Evolutionary conservation across 2,329 filamentous ascomycete species (phyloP), one percentile per base, ranked within the genome.

Genomic region (Pseudogymnoascus sp.): DNA sequence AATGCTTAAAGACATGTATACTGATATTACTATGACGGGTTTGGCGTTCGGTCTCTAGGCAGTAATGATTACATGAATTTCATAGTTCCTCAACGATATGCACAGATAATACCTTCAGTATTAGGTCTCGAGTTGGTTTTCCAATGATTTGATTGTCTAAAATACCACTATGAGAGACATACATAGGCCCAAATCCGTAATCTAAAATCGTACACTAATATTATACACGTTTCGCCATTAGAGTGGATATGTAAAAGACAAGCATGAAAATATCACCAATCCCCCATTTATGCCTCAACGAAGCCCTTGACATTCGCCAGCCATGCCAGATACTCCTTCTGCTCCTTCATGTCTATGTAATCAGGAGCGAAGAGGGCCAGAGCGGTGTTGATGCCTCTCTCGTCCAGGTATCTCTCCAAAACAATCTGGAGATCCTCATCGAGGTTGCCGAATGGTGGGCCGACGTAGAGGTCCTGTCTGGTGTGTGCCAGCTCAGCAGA

Each of bases 341-440:
- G 93, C 85, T 99, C 95, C 87, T 99, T 99, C 78, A 90, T 86
- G 75, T 97, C 92, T 73, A 97, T 93, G 80, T 96, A 99, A 76
- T 97, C 93, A 38, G 93, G 91, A 50, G 96, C 88, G 77, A 97
- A 97, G 69, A 93, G 80, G 62, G 93, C 93, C 71, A 99, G 84
- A 64, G 88, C 85, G 70, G 89, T 87, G 72, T 93, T 91, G 77
- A 99, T 86, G 68, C 93, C 95, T 70, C 95, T 86, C 83, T 97
- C 95, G 77, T 96, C 92, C 67, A 99, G 84, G 80, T 93, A 99
- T 70, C 89, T 86, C 83, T 97, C 93, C 75, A 97, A 82, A 70
- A 96, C 83, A 62, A 91, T 83, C 81, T 97, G 93, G 50, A 99
- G 85, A 75, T 97, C 93, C 80, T 97, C 92, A 74, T 99, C 95